phyloP scores from a whole-genome alignment of 768 basidiomycete genomes.

The Podaxis sp. region DNA sequence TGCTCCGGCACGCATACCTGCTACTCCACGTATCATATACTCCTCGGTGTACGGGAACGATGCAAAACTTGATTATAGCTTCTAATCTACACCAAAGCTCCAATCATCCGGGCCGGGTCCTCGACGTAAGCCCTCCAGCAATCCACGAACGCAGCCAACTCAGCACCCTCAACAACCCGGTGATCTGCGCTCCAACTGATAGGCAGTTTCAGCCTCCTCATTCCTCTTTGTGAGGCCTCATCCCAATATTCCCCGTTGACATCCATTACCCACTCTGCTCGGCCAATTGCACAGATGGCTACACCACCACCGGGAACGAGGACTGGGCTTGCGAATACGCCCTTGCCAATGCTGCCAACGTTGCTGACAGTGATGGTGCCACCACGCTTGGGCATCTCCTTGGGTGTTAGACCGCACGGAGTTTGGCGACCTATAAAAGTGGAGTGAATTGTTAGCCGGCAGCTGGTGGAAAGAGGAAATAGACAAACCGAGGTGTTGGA shows the following conservation, averaged over 20 bases:
- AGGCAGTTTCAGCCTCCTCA: slow-evolving; percentile 34
- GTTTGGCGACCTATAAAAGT: slow-evolving; percentile 55
- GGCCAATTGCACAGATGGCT: slow-evolving; percentile 80
- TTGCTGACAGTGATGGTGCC: slow-evolving; percentile 84
- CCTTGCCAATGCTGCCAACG: slow-evolving; percentile 76
- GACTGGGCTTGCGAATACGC: slow-evolving; percentile 70
- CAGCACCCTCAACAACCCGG: slow-evolving; percentile 85
- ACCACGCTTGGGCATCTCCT: slow-evolving; percentile 73
- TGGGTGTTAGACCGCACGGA: slow-evolving; percentile 61
- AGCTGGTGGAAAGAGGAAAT: no score
- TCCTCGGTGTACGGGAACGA: background rate
- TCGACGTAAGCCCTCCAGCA: slow-evolving; percentile 82
- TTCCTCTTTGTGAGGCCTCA: slow-evolving; percentile 4
- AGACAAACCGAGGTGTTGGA: slow-evolving; percentile 33
- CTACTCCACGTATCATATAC: background rate
- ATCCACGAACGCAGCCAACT: slow-evolving; percentile 87
- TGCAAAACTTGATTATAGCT: background rate
- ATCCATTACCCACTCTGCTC: slow-evolving; percentile 78
- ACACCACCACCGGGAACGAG: slow-evolving; percentile 82
- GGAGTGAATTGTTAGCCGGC: background rate
- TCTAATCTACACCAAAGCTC: slow-evolving; percentile 19
- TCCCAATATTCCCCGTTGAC: slow-evolving; percentile 42
- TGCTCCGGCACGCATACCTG: no score
- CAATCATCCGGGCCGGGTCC: slow-evolving; percentile 68
- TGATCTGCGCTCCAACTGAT: slow-evolving; percentile 90